Evolutionary conservation across 306 rosid genomes (phyloP).

Genomic region (Parietaria judaica): DNA sequence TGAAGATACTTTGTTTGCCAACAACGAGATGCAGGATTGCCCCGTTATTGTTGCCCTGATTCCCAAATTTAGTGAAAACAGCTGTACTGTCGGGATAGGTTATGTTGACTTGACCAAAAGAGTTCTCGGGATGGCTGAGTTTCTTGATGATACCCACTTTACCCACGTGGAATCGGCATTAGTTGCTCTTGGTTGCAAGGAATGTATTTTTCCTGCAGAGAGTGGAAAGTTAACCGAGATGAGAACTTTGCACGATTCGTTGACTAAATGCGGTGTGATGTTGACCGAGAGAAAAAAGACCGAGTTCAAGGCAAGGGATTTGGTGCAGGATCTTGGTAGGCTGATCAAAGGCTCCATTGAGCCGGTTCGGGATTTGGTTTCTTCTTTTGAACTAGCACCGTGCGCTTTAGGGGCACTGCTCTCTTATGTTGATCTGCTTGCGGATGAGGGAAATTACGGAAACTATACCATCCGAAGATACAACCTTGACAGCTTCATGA

Average conservation of each 20-base stretch:
- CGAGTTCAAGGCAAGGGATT: constrained; percentile 82
- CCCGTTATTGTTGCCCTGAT: constrained; percentile 67
- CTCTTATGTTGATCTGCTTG: constrained; percentile 79
- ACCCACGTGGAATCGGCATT: constrained; percentile 85
- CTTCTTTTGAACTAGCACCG: constrained; percentile 84
- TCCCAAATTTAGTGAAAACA: constrained; percentile 65
- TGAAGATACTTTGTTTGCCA: constrained; percentile 86
- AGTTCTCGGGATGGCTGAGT: constrained; percentile 80
- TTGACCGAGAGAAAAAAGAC: constrained; percentile 79
- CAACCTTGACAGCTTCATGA: constrained; percentile 78
- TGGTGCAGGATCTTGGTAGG: constrained; percentile 83
- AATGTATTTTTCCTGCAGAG: constrained; percentile 72
- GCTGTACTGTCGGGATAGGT: constrained; percentile 74
- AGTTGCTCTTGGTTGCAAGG: constrained; percentile 95
- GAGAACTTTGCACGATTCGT: constrained; percentile 51
- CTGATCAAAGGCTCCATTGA: constrained; percentile 90
- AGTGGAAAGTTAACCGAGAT: constrained; percentile 52
- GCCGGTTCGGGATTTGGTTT: constrained; percentile 77
- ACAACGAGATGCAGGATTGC: constrained; percentile 96
- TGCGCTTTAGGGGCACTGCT: constrained; percentile 82
- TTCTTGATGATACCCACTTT: constrained; percentile 85
- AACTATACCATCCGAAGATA: constrained; percentile 59
- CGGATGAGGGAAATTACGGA: constrained; percentile 87
- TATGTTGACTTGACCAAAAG: constrained; percentile 81
- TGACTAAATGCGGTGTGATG: constrained; percentile 85